phyloP scores from a whole-genome alignment of 257 asterid species.

The Nicotiana noctiflora region DNA sequence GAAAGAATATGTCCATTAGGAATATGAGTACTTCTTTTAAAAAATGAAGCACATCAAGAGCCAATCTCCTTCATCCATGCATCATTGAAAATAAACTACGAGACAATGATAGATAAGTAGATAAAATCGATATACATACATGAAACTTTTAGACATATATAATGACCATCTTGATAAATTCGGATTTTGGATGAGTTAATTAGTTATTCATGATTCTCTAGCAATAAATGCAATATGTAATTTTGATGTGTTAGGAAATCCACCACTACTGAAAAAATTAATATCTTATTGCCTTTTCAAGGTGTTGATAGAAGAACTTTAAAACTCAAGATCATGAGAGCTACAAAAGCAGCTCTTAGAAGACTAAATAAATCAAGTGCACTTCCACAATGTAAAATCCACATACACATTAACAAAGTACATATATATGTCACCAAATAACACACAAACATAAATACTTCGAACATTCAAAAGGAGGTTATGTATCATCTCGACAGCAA shows the following conservation, averaged over 20 bases:
- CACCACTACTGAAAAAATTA: background rate
- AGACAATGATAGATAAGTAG: background rate
- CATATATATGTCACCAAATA: background rate
- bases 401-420: background rate
- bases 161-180: background rate
- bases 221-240: background rate
- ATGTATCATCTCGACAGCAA: background rate
- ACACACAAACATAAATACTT: background rate
- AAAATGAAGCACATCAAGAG: constrained; percentile 3
- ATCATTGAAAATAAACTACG: background rate
- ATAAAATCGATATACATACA: background rate
- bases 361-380: background rate
- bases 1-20: background rate
- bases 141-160: background rate
- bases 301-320: background rate
- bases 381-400: background rate
- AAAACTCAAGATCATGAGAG: background rate
- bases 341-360: background rate
- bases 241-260: background rate
- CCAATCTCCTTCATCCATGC: background rate
- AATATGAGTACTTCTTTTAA: background rate
- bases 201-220: background rate
- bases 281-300: background rate
- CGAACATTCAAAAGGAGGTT: background rate
- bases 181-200: background rate